Base-by-base conservation (phyloP, 228 moss, liverwort and hornwort species). In the Sphagnum magellanicum region DNA sequence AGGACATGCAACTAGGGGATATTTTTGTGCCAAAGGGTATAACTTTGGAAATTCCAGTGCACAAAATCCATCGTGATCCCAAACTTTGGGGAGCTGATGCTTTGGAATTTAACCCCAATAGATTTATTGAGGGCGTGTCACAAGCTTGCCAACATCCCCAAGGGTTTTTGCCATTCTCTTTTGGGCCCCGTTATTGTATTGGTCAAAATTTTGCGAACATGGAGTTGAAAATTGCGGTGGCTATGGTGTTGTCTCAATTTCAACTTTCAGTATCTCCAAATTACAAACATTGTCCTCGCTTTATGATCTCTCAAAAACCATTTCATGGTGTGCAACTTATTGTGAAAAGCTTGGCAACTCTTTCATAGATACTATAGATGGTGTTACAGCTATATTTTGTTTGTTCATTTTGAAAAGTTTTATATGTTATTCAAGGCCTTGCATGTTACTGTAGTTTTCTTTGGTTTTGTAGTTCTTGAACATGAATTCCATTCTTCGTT, bases 21-120 rank as follows among this genome's bases (percentile, higher is more conserved):
- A 68, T 83, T 10, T 70, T 78, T 46, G 71, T 87, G 16, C 87
- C 87, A 3, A 78, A 80, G 59, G 87, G 87, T 1, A 10, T 73
- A 48, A 57, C 66, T 16, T 48, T 73, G 9, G 48, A 32, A 5
- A 60, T 67, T 10, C 51, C 55, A 46, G 13, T 66, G 14, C 15
- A 57, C 8, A 48, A 48, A 57, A 16, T 77, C 13, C 72, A 77
- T 32, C 67, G 67, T 6, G 67, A 77, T 50, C 53, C 61, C 60
- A 61, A 72, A 47, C 63, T 63, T 50, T 78, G 74, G 78, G 78
- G 78, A 16, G 57, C 57, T n/a, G 64, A 78, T 50, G 73, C 61
- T 13, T 13, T 55, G 11, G 65, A 73, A 59, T 78, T 78, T 70
- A 73, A 73, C n/a, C 78, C 78, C 10, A 74, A 78, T 12, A 63